Percentiles rank a stretch among this genome's conserved stretches.
Conservation (phyloP, 164 flowering plant genomes). For the Cinnamomum chago region DNA sequence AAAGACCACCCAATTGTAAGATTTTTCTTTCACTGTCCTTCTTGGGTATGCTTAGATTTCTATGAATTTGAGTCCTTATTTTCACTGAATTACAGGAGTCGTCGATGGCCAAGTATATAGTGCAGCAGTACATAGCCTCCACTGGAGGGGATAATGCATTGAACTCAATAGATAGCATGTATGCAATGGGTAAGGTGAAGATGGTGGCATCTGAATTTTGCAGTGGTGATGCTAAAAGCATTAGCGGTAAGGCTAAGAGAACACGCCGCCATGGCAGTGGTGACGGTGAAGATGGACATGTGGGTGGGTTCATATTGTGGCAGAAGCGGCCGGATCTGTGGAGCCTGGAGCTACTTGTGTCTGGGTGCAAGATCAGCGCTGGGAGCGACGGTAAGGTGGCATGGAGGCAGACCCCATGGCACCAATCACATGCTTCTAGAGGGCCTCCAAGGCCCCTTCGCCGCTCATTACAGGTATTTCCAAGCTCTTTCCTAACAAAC, state of each 20-base stretch:
- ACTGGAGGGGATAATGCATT: conserved; percentile 70
- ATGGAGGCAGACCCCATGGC: conserved; percentile 98
- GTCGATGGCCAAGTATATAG: conserved; percentile 86
- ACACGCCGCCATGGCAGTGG: conserved; percentile 18
- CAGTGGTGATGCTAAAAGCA: conserved; percentile 30
- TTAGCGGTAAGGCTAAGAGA: conserved; percentile 31
- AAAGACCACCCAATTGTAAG: conserved; percentile 77
- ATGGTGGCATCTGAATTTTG: conserved; percentile 59
- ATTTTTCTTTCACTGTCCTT: neutral
- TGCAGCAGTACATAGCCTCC: conserved; percentile 86
- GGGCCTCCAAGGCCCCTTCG: conserved; percentile 97
- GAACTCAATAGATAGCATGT: conserved; percentile 65
- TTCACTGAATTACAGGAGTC: conserved; percentile 46
- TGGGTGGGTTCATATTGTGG: conserved; percentile 92
- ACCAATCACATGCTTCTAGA: conserved; percentile 82
- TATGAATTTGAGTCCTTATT: neutral
- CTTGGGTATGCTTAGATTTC: neutral
- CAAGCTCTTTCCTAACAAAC: neutral
- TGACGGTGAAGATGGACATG: conserved; percentile 38
- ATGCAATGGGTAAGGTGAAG: conserved; percentile 86
- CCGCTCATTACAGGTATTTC: conserved; percentile 72
- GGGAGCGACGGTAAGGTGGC: conserved; percentile 92
- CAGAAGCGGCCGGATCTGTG: conserved; percentile 85
- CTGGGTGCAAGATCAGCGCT: conserved; percentile 87
- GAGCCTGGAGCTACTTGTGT: conserved; percentile 79